These are phyloP conservation scores for Myriangium duriaei DNA, from an alignment of 2,329 filamentous ascomycete genomes.

Conservation along the genomic window DNA sequence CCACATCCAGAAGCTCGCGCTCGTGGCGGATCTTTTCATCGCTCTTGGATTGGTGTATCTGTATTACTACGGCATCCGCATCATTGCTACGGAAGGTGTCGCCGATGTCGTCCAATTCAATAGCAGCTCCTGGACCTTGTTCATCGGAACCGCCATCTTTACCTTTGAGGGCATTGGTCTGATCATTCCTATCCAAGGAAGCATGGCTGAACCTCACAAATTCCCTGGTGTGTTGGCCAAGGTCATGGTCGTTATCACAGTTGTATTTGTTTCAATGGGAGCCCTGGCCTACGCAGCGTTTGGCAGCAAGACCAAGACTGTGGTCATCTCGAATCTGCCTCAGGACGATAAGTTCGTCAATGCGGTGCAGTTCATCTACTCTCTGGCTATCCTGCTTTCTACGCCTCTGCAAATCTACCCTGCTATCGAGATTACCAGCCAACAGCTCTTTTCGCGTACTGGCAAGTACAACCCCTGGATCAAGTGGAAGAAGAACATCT, in stretches of 20 bases:
- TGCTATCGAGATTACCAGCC: conserved; percentile 91
- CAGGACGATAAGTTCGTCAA: conserved; percentile 95
- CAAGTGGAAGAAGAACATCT: conserved; percentile 99
- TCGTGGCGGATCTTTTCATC: conserved; percentile 91
- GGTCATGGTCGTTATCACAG: conserved; percentile 91
- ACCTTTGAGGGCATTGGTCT: conserved; percentile 96
- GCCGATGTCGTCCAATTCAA: conserved; percentile 89
- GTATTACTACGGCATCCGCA: conserved; percentile 88
- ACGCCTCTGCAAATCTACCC: conserved; percentile 96
- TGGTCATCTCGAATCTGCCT: conserved; percentile 89
- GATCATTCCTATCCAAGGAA: conserved; percentile 95
- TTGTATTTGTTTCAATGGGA: conserved; percentile 82
- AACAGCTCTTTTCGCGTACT: conserved; percentile 82
- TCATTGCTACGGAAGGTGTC: conserved; percentile 62
- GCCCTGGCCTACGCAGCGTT: conserved; percentile 93
- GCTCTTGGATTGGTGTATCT: conserved; percentile 83
- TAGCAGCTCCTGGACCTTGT: conserved; percentile 81
- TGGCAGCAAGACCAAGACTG: conserved; percentile 88
- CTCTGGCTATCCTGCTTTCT: conserved; percentile 88
- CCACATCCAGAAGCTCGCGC: conserved; percentile 88
- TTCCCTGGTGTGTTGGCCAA: conserved; percentile 79
- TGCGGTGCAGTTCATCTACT: conserved; percentile 90
- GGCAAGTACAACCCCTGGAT: conserved; percentile 97
- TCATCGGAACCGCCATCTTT: conserved; percentile 98
- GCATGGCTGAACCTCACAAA: conserved; percentile 81